Conservation (phyloP, 371 early-diverging fungal species). For the Rhizopus arrhizus region DNA sequence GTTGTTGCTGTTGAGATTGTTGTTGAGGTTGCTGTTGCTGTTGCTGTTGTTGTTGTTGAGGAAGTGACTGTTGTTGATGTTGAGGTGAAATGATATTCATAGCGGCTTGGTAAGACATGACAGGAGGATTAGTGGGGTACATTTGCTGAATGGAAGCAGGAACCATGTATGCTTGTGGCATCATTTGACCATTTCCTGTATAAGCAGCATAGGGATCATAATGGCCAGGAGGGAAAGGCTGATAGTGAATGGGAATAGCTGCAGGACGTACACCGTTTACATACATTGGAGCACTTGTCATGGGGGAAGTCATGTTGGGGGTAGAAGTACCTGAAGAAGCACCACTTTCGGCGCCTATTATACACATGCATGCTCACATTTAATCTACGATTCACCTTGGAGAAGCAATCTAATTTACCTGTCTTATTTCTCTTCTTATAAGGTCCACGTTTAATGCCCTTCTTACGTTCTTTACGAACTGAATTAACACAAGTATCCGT, state of each 20-base stretch:
- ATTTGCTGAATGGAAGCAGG: slow-evolving; percentile 36
- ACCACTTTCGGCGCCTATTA: slow-evolving; percentile 24
- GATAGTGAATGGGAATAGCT: slow-evolving; percentile 40
- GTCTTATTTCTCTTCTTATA: slow-evolving; percentile 55
- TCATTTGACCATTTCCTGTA: slow-evolving; percentile 29
- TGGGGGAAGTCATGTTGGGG: slow-evolving; percentile 29
- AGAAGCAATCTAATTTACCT: slow-evolving; percentile 4
- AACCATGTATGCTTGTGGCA: slow-evolving; percentile 45
- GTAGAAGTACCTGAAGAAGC: slow-evolving; percentile 39
- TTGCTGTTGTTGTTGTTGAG: slow-evolving; percentile 26
- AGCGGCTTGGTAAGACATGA: slow-evolving; percentile 43
- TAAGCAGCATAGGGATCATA: slow-evolving; percentile 40
- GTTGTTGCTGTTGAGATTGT: slow-evolving; percentile 11
- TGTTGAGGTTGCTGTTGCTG: slow-evolving; percentile 27
- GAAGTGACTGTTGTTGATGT: slow-evolving; percentile 24
- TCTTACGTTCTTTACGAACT: slow-evolving; percentile 78
- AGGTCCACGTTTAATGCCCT: slow-evolving; percentile 81
- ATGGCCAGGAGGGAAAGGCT: slow-evolving; percentile 30
- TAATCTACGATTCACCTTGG: not conserved
- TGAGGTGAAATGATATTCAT: slow-evolving; percentile 45
- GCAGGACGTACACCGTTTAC: slow-evolving; percentile 28
- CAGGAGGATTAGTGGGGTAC: slow-evolving; percentile 34
- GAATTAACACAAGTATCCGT: slow-evolving; percentile 76
- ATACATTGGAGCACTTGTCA: slow-evolving; percentile 29
- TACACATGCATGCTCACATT: not conserved